A percentile compares a stretch with the other conserved stretches of the same genome.
These are phyloP conservation scores for Pinus tabuliformis DNA, from an alignment of 75 land plant species.

Conservation along the genomic window DNA sequence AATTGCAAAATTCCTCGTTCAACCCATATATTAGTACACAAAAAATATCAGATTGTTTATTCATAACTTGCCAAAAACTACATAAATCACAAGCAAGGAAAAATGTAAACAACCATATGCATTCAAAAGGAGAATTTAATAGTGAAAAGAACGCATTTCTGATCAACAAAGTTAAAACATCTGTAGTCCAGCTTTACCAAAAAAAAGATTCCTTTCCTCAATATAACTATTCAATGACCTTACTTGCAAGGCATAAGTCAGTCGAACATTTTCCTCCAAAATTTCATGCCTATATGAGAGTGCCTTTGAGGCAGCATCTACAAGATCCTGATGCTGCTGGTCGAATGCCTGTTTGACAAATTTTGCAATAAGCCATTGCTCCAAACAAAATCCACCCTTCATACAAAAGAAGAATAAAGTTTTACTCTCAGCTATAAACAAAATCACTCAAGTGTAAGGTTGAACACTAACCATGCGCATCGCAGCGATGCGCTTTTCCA, in stretches of 20 bases:
- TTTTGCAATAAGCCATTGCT: neutral
- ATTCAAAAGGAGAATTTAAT: neutral
- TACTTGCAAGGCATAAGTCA: slow-evolving; percentile 70
- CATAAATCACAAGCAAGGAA: neutral
- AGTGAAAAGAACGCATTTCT: neutral
- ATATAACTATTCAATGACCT: neutral
- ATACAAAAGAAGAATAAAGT: neutral
- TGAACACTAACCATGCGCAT: slow-evolving; percentile 58
- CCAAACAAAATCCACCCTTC: neutral
- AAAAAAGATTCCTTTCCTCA: neutral
- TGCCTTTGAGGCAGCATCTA: slow-evolving; percentile 87
- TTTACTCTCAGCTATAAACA: neutral
- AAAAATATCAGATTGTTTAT: neutral
- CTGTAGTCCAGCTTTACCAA: neutral
- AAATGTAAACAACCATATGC: neutral
- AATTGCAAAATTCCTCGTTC: neutral
- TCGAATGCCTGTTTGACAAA: slow-evolving; percentile 74
- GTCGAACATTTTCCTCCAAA: slow-evolving; percentile 75
- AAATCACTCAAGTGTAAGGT: neutral
- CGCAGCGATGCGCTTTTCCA: slow-evolving; percentile 70
- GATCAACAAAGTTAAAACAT: neutral
- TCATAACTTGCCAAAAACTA: neutral
- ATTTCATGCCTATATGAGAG: slow-evolving; percentile 77
- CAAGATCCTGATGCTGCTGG: slow-evolving; percentile 93
- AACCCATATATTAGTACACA: no score